Evolutionary conservation across 2,329 filamentous ascomycete genomes (phyloP).

Genomic region (Cordyceps farinosa): DNA sequence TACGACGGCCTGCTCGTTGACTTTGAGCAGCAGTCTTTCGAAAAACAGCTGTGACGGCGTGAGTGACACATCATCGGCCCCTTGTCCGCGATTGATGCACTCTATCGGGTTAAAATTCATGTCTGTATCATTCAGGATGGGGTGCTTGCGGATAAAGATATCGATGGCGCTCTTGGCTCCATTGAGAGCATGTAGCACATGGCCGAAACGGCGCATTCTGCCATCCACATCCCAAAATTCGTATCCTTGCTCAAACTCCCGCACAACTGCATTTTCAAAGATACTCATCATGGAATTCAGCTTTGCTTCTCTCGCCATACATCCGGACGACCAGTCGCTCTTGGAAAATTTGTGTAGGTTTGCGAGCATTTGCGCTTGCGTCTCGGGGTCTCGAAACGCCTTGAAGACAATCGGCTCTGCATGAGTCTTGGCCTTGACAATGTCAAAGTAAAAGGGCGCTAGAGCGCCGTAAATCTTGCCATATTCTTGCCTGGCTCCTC

Average conservation of each 20-base stretch:
- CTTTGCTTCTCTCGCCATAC: conserved; percentile 65
- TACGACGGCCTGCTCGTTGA: conserved; percentile 77
- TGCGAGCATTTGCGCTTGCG: conserved; percentile 83
- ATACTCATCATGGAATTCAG: conserved; percentile 71
- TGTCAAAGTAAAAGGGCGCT: conserved; percentile 83
- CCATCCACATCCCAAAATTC: conserved; percentile 85
- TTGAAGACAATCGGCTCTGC: conserved; percentile 82
- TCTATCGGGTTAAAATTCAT: conserved; percentile 68
- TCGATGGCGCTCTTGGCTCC: conserved; percentile 76
- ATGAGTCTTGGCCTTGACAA: conserved; percentile 67
- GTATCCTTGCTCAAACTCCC: conserved; percentile 91
- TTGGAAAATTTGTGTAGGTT: conserved; percentile 75
- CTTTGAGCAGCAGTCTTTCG: conserved; percentile 64
- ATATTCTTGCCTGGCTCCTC: conserved; percentile 83
- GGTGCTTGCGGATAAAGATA: conserved; percentile 84
- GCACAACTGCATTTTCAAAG: conserved; percentile 85
- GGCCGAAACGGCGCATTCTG: conserved; percentile 82
- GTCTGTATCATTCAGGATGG: conserved; percentile 71
- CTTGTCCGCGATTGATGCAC: conserved; percentile 65
- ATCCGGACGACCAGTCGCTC: conserved; percentile 77
- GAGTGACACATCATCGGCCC: conserved; percentile 66
- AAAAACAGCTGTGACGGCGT: conserved; percentile 83
- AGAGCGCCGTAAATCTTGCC: conserved; percentile 86
- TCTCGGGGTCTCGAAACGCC: conserved; percentile 80
- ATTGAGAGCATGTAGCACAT: conserved; percentile 78